Percentiles rank a stretch among this genome's conserved stretches.
These are phyloP conservation scores for Epichloe gansuensis DNA, from an alignment of 2,329 filamentous ascomycete species.

Conservation along the genomic window DNA sequence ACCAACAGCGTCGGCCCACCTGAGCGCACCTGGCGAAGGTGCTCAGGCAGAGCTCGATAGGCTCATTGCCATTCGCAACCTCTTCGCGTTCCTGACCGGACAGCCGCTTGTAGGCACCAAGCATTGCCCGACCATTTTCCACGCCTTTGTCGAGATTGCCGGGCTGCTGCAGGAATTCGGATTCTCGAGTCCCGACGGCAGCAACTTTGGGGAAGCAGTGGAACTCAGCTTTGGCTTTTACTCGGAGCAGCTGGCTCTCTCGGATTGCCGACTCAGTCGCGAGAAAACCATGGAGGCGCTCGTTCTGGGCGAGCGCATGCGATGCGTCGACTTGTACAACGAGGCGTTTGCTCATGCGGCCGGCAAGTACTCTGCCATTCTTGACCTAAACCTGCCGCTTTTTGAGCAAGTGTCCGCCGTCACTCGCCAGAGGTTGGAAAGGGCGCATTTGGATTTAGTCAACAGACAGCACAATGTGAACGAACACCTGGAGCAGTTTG, in stretches of 20 bases:
- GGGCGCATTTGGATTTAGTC: slow-evolving; percentile 68
- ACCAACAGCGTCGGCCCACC: slow-evolving; percentile 23
- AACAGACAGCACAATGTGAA: slow-evolving; percentile 60
- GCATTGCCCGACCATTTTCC: slow-evolving; percentile 37
- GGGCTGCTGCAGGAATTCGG: slow-evolving; percentile 43
- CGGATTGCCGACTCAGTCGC: slow-evolving; percentile 67
- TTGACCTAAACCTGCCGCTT: slow-evolving; percentile 53
- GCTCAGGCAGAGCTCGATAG: slow-evolving; percentile 35
- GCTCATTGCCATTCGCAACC: slow-evolving; percentile 47
- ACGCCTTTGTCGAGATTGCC: slow-evolving; percentile 42
- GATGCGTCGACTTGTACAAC: slow-evolving; percentile 69
- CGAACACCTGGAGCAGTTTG: slow-evolving; percentile 69
- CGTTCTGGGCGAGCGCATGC: slow-evolving; percentile 80
- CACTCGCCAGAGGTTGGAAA: slow-evolving; percentile 70
- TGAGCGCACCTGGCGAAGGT: slow-evolving; percentile 20
- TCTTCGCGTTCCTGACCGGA: slow-evolving; percentile 54
- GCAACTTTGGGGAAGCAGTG: slow-evolving; percentile 47
- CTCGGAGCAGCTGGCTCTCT: slow-evolving; percentile 63
- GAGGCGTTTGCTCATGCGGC: slow-evolving; percentile 87
- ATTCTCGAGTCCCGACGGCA: slow-evolving; percentile 43
- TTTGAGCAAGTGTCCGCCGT: slow-evolving; percentile 56
- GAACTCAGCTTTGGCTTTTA: slow-evolving; percentile 60
- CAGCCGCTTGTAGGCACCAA: slow-evolving; percentile 51
- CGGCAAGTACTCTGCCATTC: slow-evolving; percentile 69
- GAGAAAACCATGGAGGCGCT: slow-evolving; percentile 86